Base-by-base conservation (phyloP, 192 early-diverging fungal species). In the Neocallimastix lanati region DNA sequence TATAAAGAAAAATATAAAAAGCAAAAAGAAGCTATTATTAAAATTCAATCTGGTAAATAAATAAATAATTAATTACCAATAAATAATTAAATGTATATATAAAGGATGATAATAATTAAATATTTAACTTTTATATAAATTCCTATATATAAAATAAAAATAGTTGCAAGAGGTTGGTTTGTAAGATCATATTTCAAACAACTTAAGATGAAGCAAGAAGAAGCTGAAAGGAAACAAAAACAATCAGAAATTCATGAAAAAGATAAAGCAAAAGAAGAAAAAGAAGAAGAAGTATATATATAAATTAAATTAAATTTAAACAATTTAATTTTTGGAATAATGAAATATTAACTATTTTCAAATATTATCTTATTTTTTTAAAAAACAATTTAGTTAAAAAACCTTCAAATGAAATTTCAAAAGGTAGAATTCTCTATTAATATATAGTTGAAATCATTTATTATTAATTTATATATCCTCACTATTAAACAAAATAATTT, bases 21-120 rank as follows among this genome's bases (percentile, higher is more conserved):
- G 18, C 83, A 76, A 29, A 29, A 28, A 29, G 79, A 80, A 7
- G 82, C 85, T 28, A 83, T 84, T 77, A 18, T 89, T 36, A 88
- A 86, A 76, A 89, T 89, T 78, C 88, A 89, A 80, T 37, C 88
- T 77, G 83, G 85, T 86, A 81, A 35, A 80, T 16, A n/a, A 79
- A 50, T 29, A 28, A 38, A 82, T 29, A 16, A 78, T 50, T 77
- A 28, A 80, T 29, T 81, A 29, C 12, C 12, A 15, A 13, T 58
- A 27, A 12, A 12, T 81, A 40, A 81, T 36, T 11, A 82, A 84
- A 36, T 83, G 13, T 78, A 28, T 78, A 29, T 28, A 3, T 33
- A 33, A 33, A 33, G n/a, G n/a, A n/a, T n/a, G n/a, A n/a, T n/a
- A n/a, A n/a, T n/a, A n/a, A n/a, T n/a, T n/a, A n/a, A n/a, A n/a